phyloP scores from a whole-genome alignment of 306 rosid species.

The Pyrus bretschneideri region DNA sequence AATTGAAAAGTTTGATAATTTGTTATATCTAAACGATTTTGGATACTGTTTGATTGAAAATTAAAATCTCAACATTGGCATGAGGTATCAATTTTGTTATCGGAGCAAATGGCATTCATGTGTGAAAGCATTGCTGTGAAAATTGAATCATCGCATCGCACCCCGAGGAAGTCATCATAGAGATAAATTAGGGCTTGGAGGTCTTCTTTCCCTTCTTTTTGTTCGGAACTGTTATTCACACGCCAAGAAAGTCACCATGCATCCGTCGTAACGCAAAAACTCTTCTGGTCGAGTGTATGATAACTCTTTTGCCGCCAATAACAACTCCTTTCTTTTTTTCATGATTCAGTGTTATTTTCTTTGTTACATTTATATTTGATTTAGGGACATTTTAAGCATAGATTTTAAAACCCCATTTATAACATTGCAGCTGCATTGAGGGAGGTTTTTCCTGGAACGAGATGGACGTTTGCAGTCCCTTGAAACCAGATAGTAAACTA shows the following conservation, averaged over 20 bases:
- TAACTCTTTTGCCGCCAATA: too few species aligned
- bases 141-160: not conserved
- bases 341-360: not conserved
- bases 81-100: too few species aligned
- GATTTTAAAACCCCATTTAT: not conserved
- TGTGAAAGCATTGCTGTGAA: not conserved
- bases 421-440: conserved; percentile 38
- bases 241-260: not conserved
- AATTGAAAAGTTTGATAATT: too few species aligned
- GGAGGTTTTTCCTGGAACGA: conserved; percentile 41
- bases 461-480: conserved; percentile 50
- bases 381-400: not conserved
- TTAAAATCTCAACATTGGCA: not conserved
- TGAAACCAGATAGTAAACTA: conserved; percentile 33
- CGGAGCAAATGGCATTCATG: not conserved
- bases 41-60: not conserved
- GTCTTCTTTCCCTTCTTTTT: too few species aligned
- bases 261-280: not conserved
- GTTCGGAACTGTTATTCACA: not conserved
- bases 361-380: not conserved
- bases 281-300: not conserved
- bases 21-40: too few species aligned
- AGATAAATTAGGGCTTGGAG: not conserved
- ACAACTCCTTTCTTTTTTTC: too few species aligned
- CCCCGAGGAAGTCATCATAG: too few species aligned